Conservation (phyloP, 2,329 filamentous ascomycete species). For the Pseudogymnoascus sp. region DNA sequence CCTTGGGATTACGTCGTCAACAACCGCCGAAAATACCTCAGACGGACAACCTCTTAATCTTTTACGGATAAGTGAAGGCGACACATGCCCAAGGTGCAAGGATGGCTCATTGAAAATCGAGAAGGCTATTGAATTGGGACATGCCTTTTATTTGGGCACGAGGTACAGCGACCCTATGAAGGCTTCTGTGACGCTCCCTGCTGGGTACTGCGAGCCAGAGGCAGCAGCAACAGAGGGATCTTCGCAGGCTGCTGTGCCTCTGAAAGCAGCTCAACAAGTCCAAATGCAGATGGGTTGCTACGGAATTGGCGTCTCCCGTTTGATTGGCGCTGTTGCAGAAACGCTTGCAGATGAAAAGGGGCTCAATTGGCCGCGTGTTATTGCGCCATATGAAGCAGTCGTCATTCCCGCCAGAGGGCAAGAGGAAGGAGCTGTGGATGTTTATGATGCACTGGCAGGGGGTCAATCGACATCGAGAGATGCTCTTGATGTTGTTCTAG, state of each 20-base stretch:
- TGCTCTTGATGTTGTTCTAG: slow-evolving; percentile 57
- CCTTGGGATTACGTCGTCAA: slow-evolving; percentile 15
- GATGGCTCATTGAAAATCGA: slow-evolving; percentile 55
- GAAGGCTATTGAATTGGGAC: slow-evolving; percentile 79
- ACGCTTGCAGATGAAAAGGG: slow-evolving; percentile 63
- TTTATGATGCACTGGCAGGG: slow-evolving; percentile 54
- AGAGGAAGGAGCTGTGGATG: slow-evolving; percentile 40
- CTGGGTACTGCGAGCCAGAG: slow-evolving; percentile 13
- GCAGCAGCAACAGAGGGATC: background rate
- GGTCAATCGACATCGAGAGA: background rate
- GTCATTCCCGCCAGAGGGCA: slow-evolving; percentile 48
- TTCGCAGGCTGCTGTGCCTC: background rate
- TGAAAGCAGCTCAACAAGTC: slow-evolving; percentile 26
- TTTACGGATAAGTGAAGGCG: slow-evolving; percentile 56
- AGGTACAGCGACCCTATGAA: slow-evolving; percentile 73
- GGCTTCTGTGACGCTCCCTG: slow-evolving; percentile 48
- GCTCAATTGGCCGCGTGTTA: slow-evolving; percentile 77
- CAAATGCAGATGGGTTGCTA: slow-evolving; percentile 92
- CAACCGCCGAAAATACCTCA: slow-evolving; percentile 27
- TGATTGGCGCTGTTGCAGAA: slow-evolving; percentile 80
- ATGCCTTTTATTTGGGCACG: slow-evolving; percentile 90
- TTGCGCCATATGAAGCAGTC: slow-evolving; percentile 75
- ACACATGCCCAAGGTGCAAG: slow-evolving; percentile 64
- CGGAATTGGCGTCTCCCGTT: slow-evolving; percentile 84
- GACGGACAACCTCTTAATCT: slow-evolving; percentile 48